A percentile compares a stretch with the other conserved stretches of the same genome.
These are phyloP conservation scores for Breynia disticha DNA, from an alignment of 441 rosid species.

Conservation along the genomic window DNA sequence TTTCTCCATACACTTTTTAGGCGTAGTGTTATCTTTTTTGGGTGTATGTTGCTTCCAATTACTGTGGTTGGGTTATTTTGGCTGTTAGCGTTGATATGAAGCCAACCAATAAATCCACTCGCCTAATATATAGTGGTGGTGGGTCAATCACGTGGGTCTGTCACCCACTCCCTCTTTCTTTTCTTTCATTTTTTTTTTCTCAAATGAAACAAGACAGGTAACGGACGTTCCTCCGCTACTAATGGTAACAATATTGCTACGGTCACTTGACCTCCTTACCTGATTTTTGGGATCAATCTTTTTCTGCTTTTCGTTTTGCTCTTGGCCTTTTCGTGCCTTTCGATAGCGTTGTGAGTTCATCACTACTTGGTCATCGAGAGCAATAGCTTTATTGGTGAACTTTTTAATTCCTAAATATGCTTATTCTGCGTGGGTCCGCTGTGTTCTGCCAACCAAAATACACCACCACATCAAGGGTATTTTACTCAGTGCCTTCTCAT, in stretches of 20 bases:
- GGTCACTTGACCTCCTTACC: slow-evolving; percentile 13
- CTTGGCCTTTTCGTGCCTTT: slow-evolving; percentile 15
- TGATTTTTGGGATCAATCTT: not conserved
- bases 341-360: slow-evolving; percentile 17
- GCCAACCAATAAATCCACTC: slow-evolving; percentile 55
- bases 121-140: slow-evolving; percentile 26
- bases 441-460: not conserved
- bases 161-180: slow-evolving; percentile 39
- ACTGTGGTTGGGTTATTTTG: slow-evolving; percentile 44
- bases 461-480: no score
- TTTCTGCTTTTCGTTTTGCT: slow-evolving; percentile 10
- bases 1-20: slow-evolving; percentile 4
- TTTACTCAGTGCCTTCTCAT: no score
- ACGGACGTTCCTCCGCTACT: not conserved
- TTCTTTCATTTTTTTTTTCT: not conserved
- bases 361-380: slow-evolving; percentile 4
- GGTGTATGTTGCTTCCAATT: slow-evolving; percentile 16
- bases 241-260: slow-evolving; percentile 15
- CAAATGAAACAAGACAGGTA: not conserved
- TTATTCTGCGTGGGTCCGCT: slow-evolving; percentile 7
- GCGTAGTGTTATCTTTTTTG: slow-evolving; percentile 3
- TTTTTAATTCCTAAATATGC: not conserved
- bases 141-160: slow-evolving; percentile 76
- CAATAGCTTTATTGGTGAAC: not conserved
- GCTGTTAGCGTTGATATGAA: slow-evolving; percentile 88